Evolutionary conservation across 1,284 basidiomycete genomes (phyloP), one percentile per base, ranked within the genome.

Genomic region (Athelia psychrophila): DNA sequence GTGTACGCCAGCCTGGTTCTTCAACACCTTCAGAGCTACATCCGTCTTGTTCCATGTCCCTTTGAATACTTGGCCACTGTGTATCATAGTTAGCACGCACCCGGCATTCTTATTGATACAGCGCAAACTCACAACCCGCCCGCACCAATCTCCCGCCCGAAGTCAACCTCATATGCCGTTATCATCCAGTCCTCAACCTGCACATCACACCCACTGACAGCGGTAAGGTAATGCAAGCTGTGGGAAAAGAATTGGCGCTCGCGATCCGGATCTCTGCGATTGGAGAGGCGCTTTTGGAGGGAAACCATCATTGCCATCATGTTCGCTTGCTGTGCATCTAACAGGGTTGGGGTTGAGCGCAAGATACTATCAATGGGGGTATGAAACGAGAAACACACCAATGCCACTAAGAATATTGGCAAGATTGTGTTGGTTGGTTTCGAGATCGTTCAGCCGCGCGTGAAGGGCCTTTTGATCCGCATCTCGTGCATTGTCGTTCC

Each of bases 21-120:
- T 57, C 49, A 65, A 49, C 1, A 65, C 59, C 48, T 66, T 66
- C 19, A 65, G 51, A 1, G 63, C 65, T n/a, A 66, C 65, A 9
- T 59, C 51, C 10, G 58, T 64, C 24, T 56, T 52, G 49, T 63
- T 64, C 64, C 61, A 64, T 24, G 53, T 60, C 6, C 59, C 64
- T 3, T 56, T 49, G 54, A 49, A 63, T 10, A 66, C 64, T 6
- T 55, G 53, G 8, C 64, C 64, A 42, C 64, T 66, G 50, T 47
- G 13, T 36, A n/a, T 25, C 3, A 12, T 18, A 38, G 51, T 32
- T 20, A 12, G 13, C 44, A 20, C 23, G 22, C 9, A 35, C n/a
- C 20, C 6, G 20, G 4, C 24, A 23, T 44, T 30, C 38, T 27
- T 27, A 50, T 47, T 47, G 53, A 20, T 54, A 52, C 13, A 51